Base-by-base conservation (phyloP, 2,329 filamentous ascomycete genomes). In the Alternaria triticina region DNA sequence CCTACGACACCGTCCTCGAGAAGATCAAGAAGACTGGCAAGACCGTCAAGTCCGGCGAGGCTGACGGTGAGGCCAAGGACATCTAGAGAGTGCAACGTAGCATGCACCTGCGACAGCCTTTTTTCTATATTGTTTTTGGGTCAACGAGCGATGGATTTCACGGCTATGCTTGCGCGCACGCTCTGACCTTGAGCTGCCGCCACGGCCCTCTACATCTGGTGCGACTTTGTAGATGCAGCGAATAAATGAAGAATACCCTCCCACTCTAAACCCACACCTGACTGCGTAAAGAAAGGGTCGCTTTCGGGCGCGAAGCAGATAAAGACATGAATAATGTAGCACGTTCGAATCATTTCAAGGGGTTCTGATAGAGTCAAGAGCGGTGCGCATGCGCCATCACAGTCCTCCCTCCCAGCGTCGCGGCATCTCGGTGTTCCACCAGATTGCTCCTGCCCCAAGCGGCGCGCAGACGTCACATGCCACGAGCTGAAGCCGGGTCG, bases 1-100 rank as follows among this genome's bases (percentile, higher is more conserved):
- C 87, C 62, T 97, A 95, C 84, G 89, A 93, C 70, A 92, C 89
- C 52, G 92, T 97, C 62, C 88, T 97, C 65, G 86, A 87, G 78
- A 96, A 92, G 80, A 97, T 97, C 81, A 90, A 91, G 86, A 97
- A 97, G 89, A 97, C 94, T 12, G 94, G 94, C 76, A 97, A 97
- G 88, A 91, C 91, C 77, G 90, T 97, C 79, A 96, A 91, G 82
- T 89, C 86, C 27, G 91, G 87, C 71, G 88, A 89, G 84, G 90
- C 86, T 23, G 91, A 94, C 77, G 91, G 91, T 50, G 60, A 70
- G 44, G 59, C 69, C 23, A 69, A 60, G 71, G 74, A 77, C 13
- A 69, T 79, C 44, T 80, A 74, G 55, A 44, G 15, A 22, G 27
- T 20, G 10, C 56, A 51, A 58, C 33, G 23, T 10, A 27, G 25